Conservation (phyloP, 225 moss, liverwort and hornwort genomes). For the Physcomitrellopsis africana region DNA sequence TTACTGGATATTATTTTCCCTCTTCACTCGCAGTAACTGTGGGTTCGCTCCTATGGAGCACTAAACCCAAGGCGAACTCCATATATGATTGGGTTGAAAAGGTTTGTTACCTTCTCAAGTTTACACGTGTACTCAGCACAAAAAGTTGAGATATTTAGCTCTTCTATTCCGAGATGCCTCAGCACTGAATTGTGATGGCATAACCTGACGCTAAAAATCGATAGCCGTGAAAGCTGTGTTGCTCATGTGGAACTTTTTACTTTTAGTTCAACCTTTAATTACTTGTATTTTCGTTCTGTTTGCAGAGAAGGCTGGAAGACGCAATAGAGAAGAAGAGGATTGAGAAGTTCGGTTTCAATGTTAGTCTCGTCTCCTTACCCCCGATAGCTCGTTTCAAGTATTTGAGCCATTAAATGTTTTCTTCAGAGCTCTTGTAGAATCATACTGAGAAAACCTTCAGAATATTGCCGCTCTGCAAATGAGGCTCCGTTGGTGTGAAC, state of each 20-base stretch:
- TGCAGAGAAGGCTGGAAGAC: constrained; percentile 73
- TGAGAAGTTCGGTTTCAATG: constrained; percentile 79
- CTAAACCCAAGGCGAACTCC: constrained; percentile 77
- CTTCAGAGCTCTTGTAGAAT: background rate
- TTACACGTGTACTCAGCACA: background rate
- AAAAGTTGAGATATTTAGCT: background rate
- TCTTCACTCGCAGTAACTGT: constrained; percentile 61
- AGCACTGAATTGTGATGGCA: background rate
- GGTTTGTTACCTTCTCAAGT: constrained; percentile 40
- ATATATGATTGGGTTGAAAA: constrained; percentile 86
- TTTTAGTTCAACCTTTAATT: background rate
- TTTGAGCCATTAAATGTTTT: background rate
- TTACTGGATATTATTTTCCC: constrained; percentile 75
- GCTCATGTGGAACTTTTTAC: background rate
- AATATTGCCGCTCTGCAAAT: background rate
- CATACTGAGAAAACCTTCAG: background rate
- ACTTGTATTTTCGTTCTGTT: constrained; percentile 23
- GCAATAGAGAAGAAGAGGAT: constrained; percentile 56
- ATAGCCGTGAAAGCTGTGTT: background rate
- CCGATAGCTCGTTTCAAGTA: background rate
- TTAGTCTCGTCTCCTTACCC: constrained; percentile 35
- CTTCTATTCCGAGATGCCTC: constrained; percentile 13
- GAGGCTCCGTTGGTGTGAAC: background rate
- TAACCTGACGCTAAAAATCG: background rate
- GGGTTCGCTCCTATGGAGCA: constrained; percentile 79